Conservation (phyloP, 1,284 basidiomycete species). For the Spongispora temasekensis region DNA sequence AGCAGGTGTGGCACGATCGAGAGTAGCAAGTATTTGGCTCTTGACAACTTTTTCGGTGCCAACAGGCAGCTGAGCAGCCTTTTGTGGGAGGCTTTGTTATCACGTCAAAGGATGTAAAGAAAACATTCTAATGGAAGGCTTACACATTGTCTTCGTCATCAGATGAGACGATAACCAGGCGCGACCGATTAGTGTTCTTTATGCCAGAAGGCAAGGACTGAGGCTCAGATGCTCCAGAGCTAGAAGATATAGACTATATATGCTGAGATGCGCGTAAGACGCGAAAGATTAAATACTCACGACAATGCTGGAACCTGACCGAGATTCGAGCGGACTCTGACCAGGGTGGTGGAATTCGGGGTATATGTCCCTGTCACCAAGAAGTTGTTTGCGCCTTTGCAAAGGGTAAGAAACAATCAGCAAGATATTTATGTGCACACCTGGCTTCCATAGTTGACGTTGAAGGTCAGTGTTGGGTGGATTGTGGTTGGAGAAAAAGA, state of each 20-base stretch:
- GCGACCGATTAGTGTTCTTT: slow-evolving; percentile 8
- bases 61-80: background rate
- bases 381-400: slow-evolving; percentile 28
- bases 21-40: slow-evolving; percentile 22
- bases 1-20: slow-evolving; percentile 25
- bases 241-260: slow-evolving; percentile 25
- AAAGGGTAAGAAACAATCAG: background rate
- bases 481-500: slow-evolving; percentile 9
- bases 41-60: slow-evolving; percentile 6
- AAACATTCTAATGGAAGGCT: background rate
- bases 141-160: slow-evolving; percentile 27
- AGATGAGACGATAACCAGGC: slow-evolving; percentile 29
- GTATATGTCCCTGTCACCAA: slow-evolving; percentile 28
- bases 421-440: slow-evolving; percentile 5
- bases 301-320: slow-evolving; percentile 11
- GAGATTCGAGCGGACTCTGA: slow-evolving; percentile 13
- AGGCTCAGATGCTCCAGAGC: slow-evolving; percentile 22
- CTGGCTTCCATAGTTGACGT: slow-evolving; percentile 24
- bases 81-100: slow-evolving; percentile 12
- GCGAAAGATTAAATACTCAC: slow-evolving; percentile 17
- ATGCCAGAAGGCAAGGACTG: slow-evolving; percentile 14
- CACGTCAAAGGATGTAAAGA: slow-evolving; percentile 2
- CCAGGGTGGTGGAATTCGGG: slow-evolving; percentile 34
- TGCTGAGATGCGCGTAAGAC: background rate
- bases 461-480: no score